These are phyloP conservation scores for Ogataea saltuana DNA, from an alignment of 805 yeast genomes.

Conservation along the genomic window DNA sequence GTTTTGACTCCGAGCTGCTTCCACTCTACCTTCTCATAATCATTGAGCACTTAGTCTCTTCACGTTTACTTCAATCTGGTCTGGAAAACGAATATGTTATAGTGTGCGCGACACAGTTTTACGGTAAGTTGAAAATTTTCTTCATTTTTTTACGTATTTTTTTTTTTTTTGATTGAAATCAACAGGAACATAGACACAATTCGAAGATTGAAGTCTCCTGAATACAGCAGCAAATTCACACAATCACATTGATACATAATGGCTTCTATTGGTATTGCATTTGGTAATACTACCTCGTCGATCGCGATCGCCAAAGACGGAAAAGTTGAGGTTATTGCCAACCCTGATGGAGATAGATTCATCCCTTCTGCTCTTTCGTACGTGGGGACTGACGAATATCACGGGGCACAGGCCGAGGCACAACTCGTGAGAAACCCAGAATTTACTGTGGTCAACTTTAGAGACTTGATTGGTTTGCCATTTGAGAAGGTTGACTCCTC, in stretches of 20 bases:
- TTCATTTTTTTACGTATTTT: not conserved
- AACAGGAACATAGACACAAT: no score
- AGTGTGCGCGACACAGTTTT: slow-evolving; percentile 5
- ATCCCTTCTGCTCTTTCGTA: slow-evolving; percentile 92
- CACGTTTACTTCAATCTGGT: no score
- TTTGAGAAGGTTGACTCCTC: slow-evolving; percentile 70
- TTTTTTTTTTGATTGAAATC: not conserved
- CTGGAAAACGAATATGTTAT: not conserved
- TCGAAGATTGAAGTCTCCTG: no score
- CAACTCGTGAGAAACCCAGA: slow-evolving; percentile 88
- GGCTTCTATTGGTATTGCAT: slow-evolving; percentile 88
- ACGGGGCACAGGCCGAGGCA: slow-evolving; percentile 93
- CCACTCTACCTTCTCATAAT: no score
- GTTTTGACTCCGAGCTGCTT: no score
- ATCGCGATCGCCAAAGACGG: slow-evolving; percentile 92
- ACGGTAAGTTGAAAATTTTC: slow-evolving; percentile 1
- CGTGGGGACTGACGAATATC: slow-evolving; percentile 93
- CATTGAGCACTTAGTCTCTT: no score
- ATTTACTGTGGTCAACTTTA: slow-evolving; percentile 85
- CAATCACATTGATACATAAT: slow-evolving; percentile 22
- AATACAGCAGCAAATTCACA: not conserved
- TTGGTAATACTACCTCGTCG: slow-evolving; percentile 94
- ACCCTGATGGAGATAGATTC: slow-evolving; percentile 98
- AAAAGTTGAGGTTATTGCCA: slow-evolving; percentile 94
- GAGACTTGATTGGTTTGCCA: slow-evolving; percentile 84